phyloP scores from a whole-genome alignment of 805 yeast species.

The Nakazawaea holstii region DNA sequence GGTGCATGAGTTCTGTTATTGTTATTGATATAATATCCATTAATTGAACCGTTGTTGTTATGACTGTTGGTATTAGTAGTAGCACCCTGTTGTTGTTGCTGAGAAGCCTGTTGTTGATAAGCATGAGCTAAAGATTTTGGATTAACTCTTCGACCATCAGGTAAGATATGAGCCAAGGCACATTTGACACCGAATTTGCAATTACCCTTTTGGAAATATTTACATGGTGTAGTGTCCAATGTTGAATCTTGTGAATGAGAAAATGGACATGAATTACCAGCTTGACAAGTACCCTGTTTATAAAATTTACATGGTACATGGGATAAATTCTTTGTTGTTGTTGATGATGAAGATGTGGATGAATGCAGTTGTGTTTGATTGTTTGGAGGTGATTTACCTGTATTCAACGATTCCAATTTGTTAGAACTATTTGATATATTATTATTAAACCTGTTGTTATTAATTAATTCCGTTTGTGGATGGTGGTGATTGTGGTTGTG shows the following conservation, averaged over 20 bases:
- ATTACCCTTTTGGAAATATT: slow-evolving; percentile 93
- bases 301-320: slow-evolving; percentile 97
- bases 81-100: slow-evolving; percentile 10
- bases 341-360: neutral
- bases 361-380: too few relatives aligned
- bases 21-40: too few relatives aligned
- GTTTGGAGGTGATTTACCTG: slow-evolving; percentile 4
- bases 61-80: neutral
- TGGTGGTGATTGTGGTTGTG: neutral
- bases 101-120: slow-evolving; percentile 14
- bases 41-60: slow-evolving; percentile 1
- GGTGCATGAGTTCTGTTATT: slow-evolving; percentile 2
- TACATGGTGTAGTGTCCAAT: slow-evolving; percentile 66
- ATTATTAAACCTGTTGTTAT: neutral
- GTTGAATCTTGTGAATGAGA: slow-evolving; percentile 65
- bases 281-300: slow-evolving; percentile 91
- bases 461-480: neutral
- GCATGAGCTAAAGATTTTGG: slow-evolving; percentile 33
- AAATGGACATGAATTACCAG: slow-evolving; percentile 89
- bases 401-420: neutral
- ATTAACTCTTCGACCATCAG: slow-evolving; percentile 83
- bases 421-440: neutral
- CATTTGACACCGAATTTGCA: slow-evolving; percentile 94
- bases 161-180: slow-evolving; percentile 86
- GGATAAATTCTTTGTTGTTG: slow-evolving; percentile 40